phyloP scores from a whole-genome alignment of 768 basidiomycete species.

The Trametes cinnabarina region DNA sequence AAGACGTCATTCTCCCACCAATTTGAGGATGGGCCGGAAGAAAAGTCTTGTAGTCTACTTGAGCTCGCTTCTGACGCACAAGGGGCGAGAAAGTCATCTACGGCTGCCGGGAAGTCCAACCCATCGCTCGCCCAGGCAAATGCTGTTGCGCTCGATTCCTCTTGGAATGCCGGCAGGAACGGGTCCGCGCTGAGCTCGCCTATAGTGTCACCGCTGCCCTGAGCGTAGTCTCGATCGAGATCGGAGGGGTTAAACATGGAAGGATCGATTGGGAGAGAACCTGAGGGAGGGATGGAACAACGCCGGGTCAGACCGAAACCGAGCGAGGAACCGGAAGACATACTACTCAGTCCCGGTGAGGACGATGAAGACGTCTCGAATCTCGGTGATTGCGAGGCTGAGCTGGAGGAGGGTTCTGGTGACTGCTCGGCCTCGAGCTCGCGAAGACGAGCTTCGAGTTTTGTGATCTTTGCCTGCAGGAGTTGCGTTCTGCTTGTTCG shows the following conservation, averaged over 20 bases:
- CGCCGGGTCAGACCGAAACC: background rate
- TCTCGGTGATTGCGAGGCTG: conserved; percentile 24
- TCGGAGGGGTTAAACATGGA: conserved; percentile 9
- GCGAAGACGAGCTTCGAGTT: conserved; percentile 51
- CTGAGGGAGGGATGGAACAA: background rate
- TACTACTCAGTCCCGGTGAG: conserved; percentile 8
- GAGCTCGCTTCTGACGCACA: conserved; percentile 12
- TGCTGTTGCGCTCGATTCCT: background rate
- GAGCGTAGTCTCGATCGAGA: conserved; percentile 4
- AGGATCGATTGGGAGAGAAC: conserved; percentile 1
- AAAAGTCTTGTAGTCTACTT: conserved; percentile 6
- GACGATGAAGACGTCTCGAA: conserved; percentile 19
- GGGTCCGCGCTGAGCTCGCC: background rate
- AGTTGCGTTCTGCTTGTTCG: conserved; percentile 59
- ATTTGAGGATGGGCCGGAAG: conserved; percentile 9
- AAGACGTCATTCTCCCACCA: conserved; percentile 29
- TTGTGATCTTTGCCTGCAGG: conserved; percentile 52
- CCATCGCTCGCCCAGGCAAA: conserved; percentile 5
- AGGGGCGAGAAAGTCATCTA: conserved; percentile 15
- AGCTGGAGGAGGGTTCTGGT: conserved; percentile 23
- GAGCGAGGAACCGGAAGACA: background rate
- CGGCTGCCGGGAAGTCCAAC: conserved; percentile 7
- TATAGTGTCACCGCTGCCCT: background rate
- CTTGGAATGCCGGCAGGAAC: background rate
- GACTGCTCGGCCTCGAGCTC: conserved; percentile 47